phyloP scores from a whole-genome alignment of 352 stramenopile species.

The Elongisporangium undulatum region DNA sequence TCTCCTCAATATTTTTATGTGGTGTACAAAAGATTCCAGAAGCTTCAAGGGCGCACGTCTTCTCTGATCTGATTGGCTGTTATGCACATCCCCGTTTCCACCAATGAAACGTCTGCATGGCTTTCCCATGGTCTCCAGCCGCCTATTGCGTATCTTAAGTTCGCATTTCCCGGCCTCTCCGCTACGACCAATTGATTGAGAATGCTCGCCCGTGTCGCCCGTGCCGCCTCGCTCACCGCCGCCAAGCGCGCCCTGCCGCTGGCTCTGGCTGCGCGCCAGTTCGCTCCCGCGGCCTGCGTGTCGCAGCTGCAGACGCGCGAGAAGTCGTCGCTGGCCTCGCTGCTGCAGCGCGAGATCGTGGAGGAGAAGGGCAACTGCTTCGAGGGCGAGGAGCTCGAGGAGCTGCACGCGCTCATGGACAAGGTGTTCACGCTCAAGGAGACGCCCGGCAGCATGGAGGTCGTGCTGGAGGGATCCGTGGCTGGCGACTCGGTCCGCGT shows the following conservation, averaged over 20 bases:
- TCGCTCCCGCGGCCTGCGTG: conserved; percentile 14
- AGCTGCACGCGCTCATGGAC: conserved; percentile 62
- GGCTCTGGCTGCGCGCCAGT: conserved; percentile 7
- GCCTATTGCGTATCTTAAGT: background rate
- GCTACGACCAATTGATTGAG: background rate
- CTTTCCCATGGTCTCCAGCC: background rate
- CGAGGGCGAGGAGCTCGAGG: conserved; percentile 63
- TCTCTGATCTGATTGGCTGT: background rate
- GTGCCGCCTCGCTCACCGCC: conserved; percentile 20
- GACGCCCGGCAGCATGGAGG: conserved; percentile 52
- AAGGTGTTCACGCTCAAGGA: conserved; percentile 66
- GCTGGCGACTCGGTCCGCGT: conserved; percentile 57
- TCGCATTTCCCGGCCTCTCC: background rate
- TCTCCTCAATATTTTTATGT: background rate
- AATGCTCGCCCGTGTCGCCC: conserved; percentile 46
- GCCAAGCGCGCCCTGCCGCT: conserved; percentile 20
- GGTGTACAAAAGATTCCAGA: background rate
- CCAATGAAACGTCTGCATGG: background rate
- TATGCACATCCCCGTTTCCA: background rate
- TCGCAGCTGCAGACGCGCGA: conserved; percentile 40
- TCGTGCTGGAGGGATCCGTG: conserved; percentile 52
- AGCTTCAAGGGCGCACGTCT: background rate
- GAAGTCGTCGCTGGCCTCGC: conserved; percentile 43
- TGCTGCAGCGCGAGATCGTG: conserved; percentile 64
- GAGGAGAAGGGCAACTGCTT: conserved; percentile 87